A percentile compares a stretch with the other conserved stretches of the same genome.
Evolutionary conservation across 345 rosid species (phyloP).

Genomic region (Bruguiera sexangula): DNA sequence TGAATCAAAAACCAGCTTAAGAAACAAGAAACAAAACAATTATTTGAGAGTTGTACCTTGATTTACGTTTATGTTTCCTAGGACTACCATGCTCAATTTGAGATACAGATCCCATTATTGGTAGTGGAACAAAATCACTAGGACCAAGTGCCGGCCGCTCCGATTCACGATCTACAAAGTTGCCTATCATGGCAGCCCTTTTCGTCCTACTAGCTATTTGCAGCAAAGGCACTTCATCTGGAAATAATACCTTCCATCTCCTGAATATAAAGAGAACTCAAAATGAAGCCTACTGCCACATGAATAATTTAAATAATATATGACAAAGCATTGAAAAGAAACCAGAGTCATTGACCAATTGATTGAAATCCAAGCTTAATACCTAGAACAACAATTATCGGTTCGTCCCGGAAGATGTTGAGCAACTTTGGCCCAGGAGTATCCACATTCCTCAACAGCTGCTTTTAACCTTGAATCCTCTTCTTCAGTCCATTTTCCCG

Average conservation of each 20-base stretch:
- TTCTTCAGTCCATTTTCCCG: conserved; percentile 67
- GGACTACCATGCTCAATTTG: conserved; percentile 27
- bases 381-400: conserved; percentile 84
- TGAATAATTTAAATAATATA: neutral
- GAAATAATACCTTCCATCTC: conserved; percentile 78
- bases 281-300: neutral
- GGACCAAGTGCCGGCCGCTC: conserved; percentile 74
- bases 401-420: conserved; percentile 59
- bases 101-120: conserved; percentile 25
- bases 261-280: conserved; percentile 27
- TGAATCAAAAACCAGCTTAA: conserved; percentile 4
- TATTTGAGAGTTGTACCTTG: conserved; percentile 40
- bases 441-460: conserved; percentile 58
- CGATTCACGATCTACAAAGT: conserved; percentile 84
- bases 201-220: conserved; percentile 53
- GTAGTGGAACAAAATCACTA: conserved; percentile 46
- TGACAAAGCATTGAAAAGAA: neutral
- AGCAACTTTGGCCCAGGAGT: conserved; percentile 80
- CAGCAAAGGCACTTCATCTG: conserved; percentile 57
- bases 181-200: conserved; percentile 49
- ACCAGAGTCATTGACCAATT: neutral
- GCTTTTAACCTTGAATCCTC: conserved; percentile 68
- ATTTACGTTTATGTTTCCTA: conserved; percentile 38
- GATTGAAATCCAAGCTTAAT: conserved; percentile 13
- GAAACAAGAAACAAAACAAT: neutral